Conservation (phyloP, 345 rosid genomes). For the Microthlaspi erraticum region DNA sequence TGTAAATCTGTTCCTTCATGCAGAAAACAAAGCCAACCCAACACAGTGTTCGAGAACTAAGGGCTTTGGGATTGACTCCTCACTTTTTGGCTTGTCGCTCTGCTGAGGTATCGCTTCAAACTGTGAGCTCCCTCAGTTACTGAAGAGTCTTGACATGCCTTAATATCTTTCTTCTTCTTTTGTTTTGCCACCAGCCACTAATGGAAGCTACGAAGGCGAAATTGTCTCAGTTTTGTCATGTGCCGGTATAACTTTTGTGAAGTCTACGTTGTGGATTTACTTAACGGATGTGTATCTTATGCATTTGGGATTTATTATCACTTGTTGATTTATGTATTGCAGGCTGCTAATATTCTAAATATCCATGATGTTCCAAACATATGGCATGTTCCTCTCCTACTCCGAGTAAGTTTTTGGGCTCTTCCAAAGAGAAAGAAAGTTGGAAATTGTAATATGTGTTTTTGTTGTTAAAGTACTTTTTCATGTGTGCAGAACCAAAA, state of each 20-base stretch:
- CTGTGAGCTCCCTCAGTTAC: slow-evolving; percentile 5
- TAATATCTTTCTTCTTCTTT: not conserved
- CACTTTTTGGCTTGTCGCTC: slow-evolving; percentile 95
- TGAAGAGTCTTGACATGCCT: slow-evolving; percentile 29
- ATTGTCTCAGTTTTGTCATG: slow-evolving; percentile 97
- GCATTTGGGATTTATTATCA: slow-evolving; percentile 32
- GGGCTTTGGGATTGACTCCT: slow-evolving; percentile 96
- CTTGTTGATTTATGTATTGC: slow-evolving; percentile 33
- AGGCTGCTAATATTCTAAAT: slow-evolving; percentile 85
- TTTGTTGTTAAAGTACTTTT: slow-evolving; percentile 19
- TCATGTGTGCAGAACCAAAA: slow-evolving; percentile 76
- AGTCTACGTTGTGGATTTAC: slow-evolving; percentile 37
- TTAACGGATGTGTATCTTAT: slow-evolving; percentile 25
- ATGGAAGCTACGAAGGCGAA: slow-evolving; percentile 78
- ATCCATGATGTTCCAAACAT: slow-evolving; percentile 95
- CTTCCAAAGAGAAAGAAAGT: slow-evolving; percentile 28
- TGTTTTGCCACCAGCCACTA: slow-evolving; percentile 63
- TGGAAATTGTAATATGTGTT: not conserved
- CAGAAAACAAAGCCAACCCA: slow-evolving; percentile 95
- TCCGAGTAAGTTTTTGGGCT: slow-evolving; percentile 65
- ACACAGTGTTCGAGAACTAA: slow-evolving; percentile 90
- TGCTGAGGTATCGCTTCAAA: slow-evolving; percentile 61
- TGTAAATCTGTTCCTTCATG: not conserved
- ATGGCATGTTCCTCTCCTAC: slow-evolving; percentile 92
- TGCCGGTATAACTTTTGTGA: slow-evolving; percentile 60